Base-by-base conservation (phyloP, 2,329 filamentous ascomycete species). In the Malbranchea zuffiana region DNA sequence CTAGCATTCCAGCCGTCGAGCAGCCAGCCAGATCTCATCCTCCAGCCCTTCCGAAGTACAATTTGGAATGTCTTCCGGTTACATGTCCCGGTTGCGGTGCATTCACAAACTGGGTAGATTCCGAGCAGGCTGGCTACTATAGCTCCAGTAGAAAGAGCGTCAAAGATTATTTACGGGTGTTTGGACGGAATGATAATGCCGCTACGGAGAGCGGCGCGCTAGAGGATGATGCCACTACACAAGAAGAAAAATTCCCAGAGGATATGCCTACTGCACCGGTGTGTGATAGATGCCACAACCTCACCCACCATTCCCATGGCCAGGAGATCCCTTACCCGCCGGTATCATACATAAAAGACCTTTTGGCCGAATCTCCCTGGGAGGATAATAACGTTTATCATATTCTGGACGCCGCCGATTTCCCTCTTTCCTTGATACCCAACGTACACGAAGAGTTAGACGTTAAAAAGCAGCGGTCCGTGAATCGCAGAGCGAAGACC, bases 371-470 rank as follows among this genome's bases (percentile, higher is more conserved):
- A 58, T 93, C 88, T 1, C 87, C 87, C 0, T 79, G 92, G 61
- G 82, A 82, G 55, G 75, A 82, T 54, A 96, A 98, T 52, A 84
- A 95, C 59, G 79, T 98, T 43, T 98, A 96, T 56, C 90, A 98
- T 59, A 71, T 98, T 17, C 66, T 98, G 15, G 90, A 98, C 53
- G 88, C 90, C 2, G 90, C 87, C 42, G 90, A 98, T 59, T 96
- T 98, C 46, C 90, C 90, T 13, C 82, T 98, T 74, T 95, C 90
- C 1, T 63, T 98, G 10, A 69, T 96, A 3, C 83, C 85, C 1
- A 75, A 78, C 29, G 72, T 98, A 6, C 74, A 81, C 42, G 66
- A 73, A 5, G 66, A 84, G 1, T 67, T 95, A 1, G 68, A 78
- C 21, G 66, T 86, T 6, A 78, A 83, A 42, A 77, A 79, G 5